Evolutionary conservation across 495 filamentous ascomycete species (phyloP).

Genomic region (Patellaria atrata): DNA sequence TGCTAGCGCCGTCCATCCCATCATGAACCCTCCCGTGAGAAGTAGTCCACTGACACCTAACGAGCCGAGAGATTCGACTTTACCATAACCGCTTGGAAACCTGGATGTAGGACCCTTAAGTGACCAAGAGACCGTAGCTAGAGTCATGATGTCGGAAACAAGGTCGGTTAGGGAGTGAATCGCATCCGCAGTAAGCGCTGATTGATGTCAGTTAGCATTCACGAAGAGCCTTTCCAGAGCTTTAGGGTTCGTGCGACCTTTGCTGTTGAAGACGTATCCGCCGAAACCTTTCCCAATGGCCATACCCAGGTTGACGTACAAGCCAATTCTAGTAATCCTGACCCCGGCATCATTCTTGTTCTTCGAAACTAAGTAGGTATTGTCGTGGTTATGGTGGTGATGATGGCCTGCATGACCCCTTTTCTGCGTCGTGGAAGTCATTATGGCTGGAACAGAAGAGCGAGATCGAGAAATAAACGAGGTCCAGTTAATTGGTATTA

Average conservation of each 20-base stretch:
- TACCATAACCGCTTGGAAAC: conserved; percentile 87
- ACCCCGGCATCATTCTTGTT: conserved; percentile 92
- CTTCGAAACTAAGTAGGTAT: conserved; percentile 70
- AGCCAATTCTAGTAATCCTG: conserved; percentile 81
- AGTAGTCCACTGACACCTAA: conserved; percentile 84
- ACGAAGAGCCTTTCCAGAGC: no score
- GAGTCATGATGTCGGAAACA: conserved; percentile 83
- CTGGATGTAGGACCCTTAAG: conserved; percentile 62
- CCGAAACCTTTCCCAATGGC: conserved; percentile 83
- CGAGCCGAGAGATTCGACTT: conserved; percentile 90
- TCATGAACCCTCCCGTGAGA: conserved; percentile 73
- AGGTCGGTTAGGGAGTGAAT: conserved; percentile 91
- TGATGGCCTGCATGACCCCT: conserved; percentile 38
- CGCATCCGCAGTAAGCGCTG: conserved; percentile 78
- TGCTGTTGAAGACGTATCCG: conserved; percentile 86
- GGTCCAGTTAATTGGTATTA: no score
- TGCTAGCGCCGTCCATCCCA: conserved; percentile 67
- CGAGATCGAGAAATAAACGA: conserved; percentile 1
- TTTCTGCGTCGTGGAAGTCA: conserved; percentile 28
- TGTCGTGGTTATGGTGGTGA: conserved; percentile 62
- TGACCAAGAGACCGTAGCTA: conserved; percentile 86
- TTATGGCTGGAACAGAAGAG: conserved; percentile 18
- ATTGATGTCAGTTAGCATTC: conserved; percentile 7
- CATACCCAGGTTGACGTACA: conserved; percentile 88
- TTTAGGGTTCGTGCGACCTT: conserved; percentile 26